phyloP scores from a whole-genome alignment of 2,329 filamentous ascomycete genomes.

The Neofusicoccum kwambonambiense region DNA sequence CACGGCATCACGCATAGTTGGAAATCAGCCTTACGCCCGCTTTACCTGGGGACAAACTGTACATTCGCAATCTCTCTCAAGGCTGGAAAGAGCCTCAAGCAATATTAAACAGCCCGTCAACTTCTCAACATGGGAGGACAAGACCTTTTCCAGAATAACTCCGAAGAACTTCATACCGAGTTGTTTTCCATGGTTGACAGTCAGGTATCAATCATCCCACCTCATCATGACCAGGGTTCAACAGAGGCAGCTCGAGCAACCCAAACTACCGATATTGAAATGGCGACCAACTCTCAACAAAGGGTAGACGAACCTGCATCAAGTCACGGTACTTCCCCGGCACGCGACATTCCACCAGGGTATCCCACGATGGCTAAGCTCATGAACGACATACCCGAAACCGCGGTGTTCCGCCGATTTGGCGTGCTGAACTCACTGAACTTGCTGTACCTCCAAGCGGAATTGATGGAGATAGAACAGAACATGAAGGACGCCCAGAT shows the following conservation, averaged over 20 bases:
- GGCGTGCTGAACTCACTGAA: neutral
- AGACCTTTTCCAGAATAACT: too few relatives aligned
- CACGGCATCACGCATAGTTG: too few relatives aligned
- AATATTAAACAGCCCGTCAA: too few relatives aligned
- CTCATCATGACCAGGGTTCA: neutral
- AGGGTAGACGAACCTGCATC: neutral
- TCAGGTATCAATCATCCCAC: neutral
- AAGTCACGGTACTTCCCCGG: neutral
- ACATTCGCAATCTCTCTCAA: too few relatives aligned
- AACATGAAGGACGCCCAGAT: neutral
- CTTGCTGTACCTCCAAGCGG: neutral
- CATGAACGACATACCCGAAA: neutral
- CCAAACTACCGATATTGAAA: neutral
- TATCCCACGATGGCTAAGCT: neutral
- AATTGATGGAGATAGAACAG: neutral
- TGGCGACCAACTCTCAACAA: too few relatives aligned
- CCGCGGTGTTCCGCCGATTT: neutral
- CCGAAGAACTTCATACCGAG: too few relatives aligned
- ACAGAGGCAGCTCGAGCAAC: neutral
- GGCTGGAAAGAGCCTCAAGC: too few relatives aligned
- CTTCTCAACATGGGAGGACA: too few relatives aligned
- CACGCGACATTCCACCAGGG: neutral
- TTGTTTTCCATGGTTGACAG: neutral
- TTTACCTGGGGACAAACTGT: too few relatives aligned
- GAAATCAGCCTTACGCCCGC: too few relatives aligned